Evolutionary conservation across 2,329 filamentous ascomycete genomes (phyloP).

Genomic region (Pseudogymnoascus sp.): DNA sequence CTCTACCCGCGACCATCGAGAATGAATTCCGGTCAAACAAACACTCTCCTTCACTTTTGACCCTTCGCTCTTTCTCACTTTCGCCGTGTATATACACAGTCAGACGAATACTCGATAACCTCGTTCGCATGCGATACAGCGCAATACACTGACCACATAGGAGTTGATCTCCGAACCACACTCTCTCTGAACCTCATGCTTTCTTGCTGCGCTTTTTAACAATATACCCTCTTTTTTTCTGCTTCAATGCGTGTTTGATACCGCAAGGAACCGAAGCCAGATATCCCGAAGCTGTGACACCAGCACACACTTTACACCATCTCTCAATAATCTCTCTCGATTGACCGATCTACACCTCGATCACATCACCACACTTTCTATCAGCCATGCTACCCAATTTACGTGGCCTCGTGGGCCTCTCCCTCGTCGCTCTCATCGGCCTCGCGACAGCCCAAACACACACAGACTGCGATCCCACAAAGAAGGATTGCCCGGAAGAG

Average conservation of each 20-base stretch:
- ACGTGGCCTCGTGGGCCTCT: conserved; percentile 1
- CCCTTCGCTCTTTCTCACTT: background rate
- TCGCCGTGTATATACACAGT: background rate
- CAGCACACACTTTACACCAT: background rate
- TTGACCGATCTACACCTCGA: background rate
- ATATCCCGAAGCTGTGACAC: background rate
- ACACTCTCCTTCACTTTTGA: background rate
- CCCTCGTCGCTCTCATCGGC: conserved; percentile 22
- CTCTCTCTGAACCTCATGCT: conserved; percentile 4
- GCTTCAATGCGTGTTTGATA: conserved; percentile 7
- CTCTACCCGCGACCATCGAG: background rate
- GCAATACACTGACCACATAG: background rate
- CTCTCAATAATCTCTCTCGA: background rate
- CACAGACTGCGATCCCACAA: conserved; percentile 69
- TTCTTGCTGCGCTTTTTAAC: background rate
- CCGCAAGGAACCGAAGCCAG: background rate
- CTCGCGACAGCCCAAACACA: conserved; percentile 61
- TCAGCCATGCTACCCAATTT: background rate
- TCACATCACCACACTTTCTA: background rate
- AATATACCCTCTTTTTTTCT: conserved; percentile 4
- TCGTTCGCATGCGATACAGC: background rate
- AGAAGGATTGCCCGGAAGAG: conserved; percentile 60
- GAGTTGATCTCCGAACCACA: conserved; percentile 7
- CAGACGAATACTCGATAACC: background rate
- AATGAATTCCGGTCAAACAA: conserved; percentile 1